Evolutionary conservation across 441 rosid species (phyloP), one percentile per base, ranked within the genome.

Genomic region (Adansonia madagascariensis): DNA sequence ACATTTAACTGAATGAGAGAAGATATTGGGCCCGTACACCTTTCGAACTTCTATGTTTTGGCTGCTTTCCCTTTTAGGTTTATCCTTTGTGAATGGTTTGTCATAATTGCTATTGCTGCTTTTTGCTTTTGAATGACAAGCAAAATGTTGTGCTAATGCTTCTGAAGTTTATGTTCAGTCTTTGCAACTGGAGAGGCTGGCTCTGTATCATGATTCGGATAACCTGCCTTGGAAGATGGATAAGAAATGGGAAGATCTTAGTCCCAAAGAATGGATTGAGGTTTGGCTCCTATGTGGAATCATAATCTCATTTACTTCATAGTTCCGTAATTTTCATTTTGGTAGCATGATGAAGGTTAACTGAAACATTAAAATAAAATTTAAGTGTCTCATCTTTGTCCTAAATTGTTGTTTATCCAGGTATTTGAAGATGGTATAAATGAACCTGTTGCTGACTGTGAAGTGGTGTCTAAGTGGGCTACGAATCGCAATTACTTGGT

Each of bases 351-450:
- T 74, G 44, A 47, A 75, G 20, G 17, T 70, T 67, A 57, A 52
- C 31, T 67, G 46, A 75, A 64, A 50, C 18, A 50, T 35, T 65
- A 17, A 20, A 8, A 39, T 50, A 27, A 47, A n/a, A 47, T 55
- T 61, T 39, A 27, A 57, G 11, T 55, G n/a, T 27, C 15, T 15
- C 24, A 50, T 68, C 5, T 57, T 27, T 12, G 57, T 73, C 27
- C 65, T 43, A 11, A 73, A 73, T 73, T 57, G 65, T 73, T 73
- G 53, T 43, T 81, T 71, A 55, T 81, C 60, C 83, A 96, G 99
- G 88, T 96, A 84, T 96, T 93, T 84, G 98, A 96, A 89, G 99
- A 91, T 80, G 99, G 99, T 76, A 89, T 96, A 79, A 93, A 91
- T 76, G 94, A 89, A 81, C 85, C 90, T 56, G 82, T 85, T 73